Base-by-base conservation (phyloP, 257 asterid genomes). In the Nicotiana benthamiana region DNA sequence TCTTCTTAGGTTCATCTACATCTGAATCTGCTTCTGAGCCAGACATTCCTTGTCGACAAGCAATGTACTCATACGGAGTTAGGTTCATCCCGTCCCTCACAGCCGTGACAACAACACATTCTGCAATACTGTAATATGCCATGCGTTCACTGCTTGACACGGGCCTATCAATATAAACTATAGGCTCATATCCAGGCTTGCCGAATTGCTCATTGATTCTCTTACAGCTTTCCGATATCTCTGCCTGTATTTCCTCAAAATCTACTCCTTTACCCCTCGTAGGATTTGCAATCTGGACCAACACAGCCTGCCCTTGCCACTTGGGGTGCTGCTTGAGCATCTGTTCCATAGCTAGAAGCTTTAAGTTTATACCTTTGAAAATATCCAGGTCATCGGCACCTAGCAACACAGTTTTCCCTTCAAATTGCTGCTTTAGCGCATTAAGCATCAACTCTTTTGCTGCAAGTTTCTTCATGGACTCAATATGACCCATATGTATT, bases 11-110 rank as follows among this genome's bases (percentile, higher is more conserved):
- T 56, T 91, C 94, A 84, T 75, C 78, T 85, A 84, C 83, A 40
- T 86, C 88, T 17, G 91, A 88, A 66, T 81, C 90, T 60, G 87
- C 80, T 76, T 85, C 94, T 26, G 86, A 89, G 56, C 89, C 86
- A 79, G 91, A 77, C 66, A 91, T 75, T 27, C 97, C 97, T 87
- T 94, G 90, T 83, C 98, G 85, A 81, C 97, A 91, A 56, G 89
- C 96, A 80, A 92, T 88, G 89, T 94, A 94, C 81, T 94, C 97
- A 30, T 94, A 94, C 56, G 98, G 97, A 61, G 93, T 92, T 83
- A 94, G 87, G 87, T 94, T 94, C 98, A 94, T 90, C 86, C 98
- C 98, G 82, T 94, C 98, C 81, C 98, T 80, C 75, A 94, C 98
- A 5, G 98, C 96, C 30, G 98, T 91, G 75, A 92, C 97, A 75